Base-by-base conservation (phyloP, 2,329 filamentous ascomycete species). In the Capronia americana region DNA sequence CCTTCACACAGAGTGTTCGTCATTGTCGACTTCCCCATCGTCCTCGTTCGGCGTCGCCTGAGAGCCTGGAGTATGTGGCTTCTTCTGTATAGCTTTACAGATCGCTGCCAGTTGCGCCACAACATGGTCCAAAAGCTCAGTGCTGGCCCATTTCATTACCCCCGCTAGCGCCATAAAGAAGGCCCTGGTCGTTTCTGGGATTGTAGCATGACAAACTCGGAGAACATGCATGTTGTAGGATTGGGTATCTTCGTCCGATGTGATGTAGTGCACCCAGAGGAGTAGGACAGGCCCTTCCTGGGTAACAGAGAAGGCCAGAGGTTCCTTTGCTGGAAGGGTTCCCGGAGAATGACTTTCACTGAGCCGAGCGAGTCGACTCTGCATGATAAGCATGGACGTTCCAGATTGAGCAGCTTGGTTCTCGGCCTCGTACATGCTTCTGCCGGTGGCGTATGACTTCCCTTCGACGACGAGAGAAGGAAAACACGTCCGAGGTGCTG, bases 361-460 rank as follows among this genome's bases (percentile, higher is more conserved):
- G 1, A 56, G 30, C 26, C 23, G 28, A 11, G 28, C n/a, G 11
- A 56, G 54, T 3, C 32, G 24, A 58, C 24, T 60, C 50, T 66
- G 59, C 48, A 66, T 66, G 24, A 57, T 58, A 3, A 63, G 46
- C 41, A 14, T 38, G 30, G 7, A 66, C 28, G 51, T 51, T 11
- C 66, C 70, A 44, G 70, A 71, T 12, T 69, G 66, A 30, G 57
- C 60, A 58, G 70, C 69, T 67, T 71, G 66, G 59, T 70, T 71
- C 44, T 71, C 24, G 57, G 69, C 69, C 41, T 70, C 70, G 59
- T 65, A 70, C 23, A 69, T 57, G 23, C 54, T 24, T 57, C 64
- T 65, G 23, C 70, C 64, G 23, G 69, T 71, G 12, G 69, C 38
- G 63, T 71, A 71, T 20, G 68, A 54, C 56, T 70, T 71, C n/a